Base-by-base conservation (phyloP, 1,139 yeast genomes). In the Arxiozyma telluris region DNA sequence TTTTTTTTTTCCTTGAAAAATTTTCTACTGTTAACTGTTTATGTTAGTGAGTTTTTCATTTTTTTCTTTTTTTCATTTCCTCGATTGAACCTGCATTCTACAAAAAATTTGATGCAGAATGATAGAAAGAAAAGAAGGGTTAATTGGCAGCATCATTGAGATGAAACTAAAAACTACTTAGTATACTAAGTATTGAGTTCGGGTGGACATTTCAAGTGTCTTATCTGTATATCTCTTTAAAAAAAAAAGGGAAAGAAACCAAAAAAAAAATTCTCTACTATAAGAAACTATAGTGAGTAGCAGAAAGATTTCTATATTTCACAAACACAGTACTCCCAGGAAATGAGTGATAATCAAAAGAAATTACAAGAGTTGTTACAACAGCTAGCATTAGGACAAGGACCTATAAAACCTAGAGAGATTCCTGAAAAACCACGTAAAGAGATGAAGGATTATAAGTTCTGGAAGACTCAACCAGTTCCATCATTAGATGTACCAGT, bases 381-480 rank as follows among this genome's bases (percentile, higher is more conserved):
- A 64, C 67, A 67, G 54, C 64, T 73, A 17, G 71, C 72, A 25
- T 41, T 57, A 59, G 64, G 61, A 49, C 58, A 64, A 55, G 87
- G 86, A 18, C 81, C 76, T 53, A 52, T 61, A 38, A 54, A 65
- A 1, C 49, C 49, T 15, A 76, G 76, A 58, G 73, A 82, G 56
- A 75, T 75, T 25, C 82, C 77, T 44, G 53, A 47, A 22, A 43
- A 38, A n/a, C 54, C 50, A 5, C 74, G 78, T 44, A 86, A 85
- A 65, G 81, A 84, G 41, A 89, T 91, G 90, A 83, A 87, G 53
- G 96, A 90, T 65, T 89, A 91, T 75, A 89, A 88, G 72, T 93
- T 93, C 72, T 93, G 99, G 99, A 87, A 87, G 67, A 94, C 98
- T 8, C 99, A 93, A 71, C 98, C 98, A 0, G 98, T 94, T 21